A percentile compares a stretch with the other conserved stretches of the same genome.
Conservation (phyloP, 2,329 filamentous ascomycete genomes). For the Drechslerella coelobrocha region DNA sequence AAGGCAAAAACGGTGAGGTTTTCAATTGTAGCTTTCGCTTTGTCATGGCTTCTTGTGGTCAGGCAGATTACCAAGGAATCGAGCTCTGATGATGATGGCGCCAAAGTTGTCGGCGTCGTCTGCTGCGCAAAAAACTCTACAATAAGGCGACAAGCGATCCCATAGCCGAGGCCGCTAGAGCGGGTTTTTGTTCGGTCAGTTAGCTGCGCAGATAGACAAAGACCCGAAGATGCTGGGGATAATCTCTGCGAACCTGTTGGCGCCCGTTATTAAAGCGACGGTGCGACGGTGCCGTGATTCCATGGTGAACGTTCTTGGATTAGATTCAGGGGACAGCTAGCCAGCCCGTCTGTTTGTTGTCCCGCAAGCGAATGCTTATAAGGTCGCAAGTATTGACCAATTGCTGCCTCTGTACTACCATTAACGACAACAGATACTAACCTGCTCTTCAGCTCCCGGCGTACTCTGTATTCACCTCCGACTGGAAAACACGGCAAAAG, state of each 20-base stretch:
- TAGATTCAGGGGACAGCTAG: background rate
- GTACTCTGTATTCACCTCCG: background rate
- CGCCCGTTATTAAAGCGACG: slow-evolving; percentile 39
- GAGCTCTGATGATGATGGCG: slow-evolving; percentile 9
- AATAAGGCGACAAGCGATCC: slow-evolving; percentile 41
- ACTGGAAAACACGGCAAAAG: background rate
- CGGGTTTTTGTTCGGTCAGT: background rate
- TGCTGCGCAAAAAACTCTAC: slow-evolving; percentile 46
- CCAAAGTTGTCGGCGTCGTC: slow-evolving; percentile 33
- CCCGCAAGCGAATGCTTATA: background rate
- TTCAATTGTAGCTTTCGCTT: slow-evolving; percentile 49
- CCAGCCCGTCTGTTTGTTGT: background rate
- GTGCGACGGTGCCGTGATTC: slow-evolving; percentile 10
- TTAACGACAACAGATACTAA: background rate
- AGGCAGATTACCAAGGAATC: slow-evolving; percentile 50
- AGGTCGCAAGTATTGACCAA: background rate
- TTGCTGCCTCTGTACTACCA: background rate
- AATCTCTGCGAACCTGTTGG: slow-evolving; percentile 30
- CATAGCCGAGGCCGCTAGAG: slow-evolving; percentile 42
- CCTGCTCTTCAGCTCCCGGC: background rate
- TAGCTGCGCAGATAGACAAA: background rate
- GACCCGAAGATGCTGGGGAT: background rate
- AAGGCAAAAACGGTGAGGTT: slow-evolving; percentile 45
- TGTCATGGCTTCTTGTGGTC: slow-evolving; percentile 52
- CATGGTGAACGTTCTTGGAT: background rate